A percentile compares a stretch with the other conserved stretches of the same genome.
phyloP scores from a whole-genome alignment of 2,329 filamentous ascomycete genomes.

The Colletotrichum sojae region DNA sequence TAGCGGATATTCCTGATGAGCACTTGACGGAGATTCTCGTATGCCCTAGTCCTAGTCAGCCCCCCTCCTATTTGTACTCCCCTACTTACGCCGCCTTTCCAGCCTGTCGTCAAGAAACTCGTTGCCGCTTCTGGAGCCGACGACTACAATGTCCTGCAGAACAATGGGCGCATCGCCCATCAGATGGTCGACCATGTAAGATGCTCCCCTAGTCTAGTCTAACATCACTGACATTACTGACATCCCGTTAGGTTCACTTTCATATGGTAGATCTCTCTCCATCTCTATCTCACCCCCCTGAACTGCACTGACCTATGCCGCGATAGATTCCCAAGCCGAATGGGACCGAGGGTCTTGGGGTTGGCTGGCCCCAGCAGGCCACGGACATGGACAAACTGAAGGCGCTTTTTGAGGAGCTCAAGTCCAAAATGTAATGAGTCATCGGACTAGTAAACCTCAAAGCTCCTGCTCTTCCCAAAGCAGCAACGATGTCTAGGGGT shows the following conservation, averaged over 20 bases:
- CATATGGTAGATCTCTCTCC: constrained; percentile 79
- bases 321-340: constrained; percentile 93
- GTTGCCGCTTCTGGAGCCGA: constrained; percentile 80
- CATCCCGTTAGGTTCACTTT: constrained; percentile 80
- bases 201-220: neutral
- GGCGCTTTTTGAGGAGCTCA: constrained; percentile 84
- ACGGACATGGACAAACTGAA: constrained; percentile 88
- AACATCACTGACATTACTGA: constrained; percentile 22
- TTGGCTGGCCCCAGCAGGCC: constrained; percentile 83
- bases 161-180: constrained; percentile 93
- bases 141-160: constrained; percentile 96
- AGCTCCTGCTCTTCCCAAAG: neutral
- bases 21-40: constrained; percentile 86
- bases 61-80: neutral
- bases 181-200: constrained; percentile 92
- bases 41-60: constrained; percentile 47
- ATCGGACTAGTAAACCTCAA: constrained; percentile 5
- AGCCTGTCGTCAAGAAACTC: constrained; percentile 90
- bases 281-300: neutral
- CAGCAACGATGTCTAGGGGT: constrained; percentile 9
- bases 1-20: constrained; percentile 93
- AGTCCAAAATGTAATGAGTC: constrained; percentile 81
- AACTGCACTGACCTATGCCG: constrained; percentile 16
- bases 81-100: constrained; percentile 1
- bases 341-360: constrained; percentile 80